These are phyloP conservation scores for Porphyra umbilicalis DNA, from an alignment of 31 red algal genomes.

Conservation along the genomic window DNA sequence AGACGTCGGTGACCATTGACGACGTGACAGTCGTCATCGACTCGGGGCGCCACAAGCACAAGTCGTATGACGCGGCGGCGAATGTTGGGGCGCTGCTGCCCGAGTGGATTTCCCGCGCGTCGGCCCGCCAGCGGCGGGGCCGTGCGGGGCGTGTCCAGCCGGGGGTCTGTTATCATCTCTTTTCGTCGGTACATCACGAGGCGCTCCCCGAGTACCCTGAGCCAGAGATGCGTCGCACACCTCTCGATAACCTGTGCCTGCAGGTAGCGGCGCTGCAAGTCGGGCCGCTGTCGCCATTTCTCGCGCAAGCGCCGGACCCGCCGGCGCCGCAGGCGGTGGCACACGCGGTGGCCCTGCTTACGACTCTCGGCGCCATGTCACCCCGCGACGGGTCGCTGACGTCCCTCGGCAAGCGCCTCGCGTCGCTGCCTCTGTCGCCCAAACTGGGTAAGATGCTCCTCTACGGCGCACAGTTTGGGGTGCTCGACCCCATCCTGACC, in stretches of 20 bases:
- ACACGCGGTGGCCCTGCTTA: not conserved
- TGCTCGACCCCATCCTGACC: conserved; percentile 10
- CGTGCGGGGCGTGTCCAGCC: conserved; percentile 9
- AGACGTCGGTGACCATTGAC: conserved; percentile 43
- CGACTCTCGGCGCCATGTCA: conserved; percentile 1
- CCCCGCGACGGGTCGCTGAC: conserved; percentile 4
- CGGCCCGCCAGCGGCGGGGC: conserved; percentile 7
- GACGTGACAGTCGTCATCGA: conserved; percentile 22
- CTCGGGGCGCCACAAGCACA: conserved; percentile 10
- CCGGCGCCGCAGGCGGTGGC: not conserved
- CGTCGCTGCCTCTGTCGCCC: conserved; percentile 21
- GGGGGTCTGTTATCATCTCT: conserved; percentile 10
- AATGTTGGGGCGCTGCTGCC: conserved; percentile 2
- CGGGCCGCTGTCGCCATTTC: not conserved
- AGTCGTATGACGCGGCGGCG: conserved; percentile 3
- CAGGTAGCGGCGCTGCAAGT: not conserved
- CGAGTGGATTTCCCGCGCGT: conserved; percentile 6
- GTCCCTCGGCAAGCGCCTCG: conserved; percentile 9
- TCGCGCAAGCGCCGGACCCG: conserved; percentile 7
- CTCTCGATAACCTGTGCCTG: conserved; percentile 6
- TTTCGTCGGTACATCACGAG: conserved; percentile 3
- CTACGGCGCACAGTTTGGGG: conserved; percentile 25
- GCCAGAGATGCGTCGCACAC: conserved; percentile 6
- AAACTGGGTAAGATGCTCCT: conserved; percentile 16
- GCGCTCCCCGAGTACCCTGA: not conserved